Base-by-base conservation (phyloP, 2,329 filamentous ascomycete genomes). In the Fusarium sp. region DNA sequence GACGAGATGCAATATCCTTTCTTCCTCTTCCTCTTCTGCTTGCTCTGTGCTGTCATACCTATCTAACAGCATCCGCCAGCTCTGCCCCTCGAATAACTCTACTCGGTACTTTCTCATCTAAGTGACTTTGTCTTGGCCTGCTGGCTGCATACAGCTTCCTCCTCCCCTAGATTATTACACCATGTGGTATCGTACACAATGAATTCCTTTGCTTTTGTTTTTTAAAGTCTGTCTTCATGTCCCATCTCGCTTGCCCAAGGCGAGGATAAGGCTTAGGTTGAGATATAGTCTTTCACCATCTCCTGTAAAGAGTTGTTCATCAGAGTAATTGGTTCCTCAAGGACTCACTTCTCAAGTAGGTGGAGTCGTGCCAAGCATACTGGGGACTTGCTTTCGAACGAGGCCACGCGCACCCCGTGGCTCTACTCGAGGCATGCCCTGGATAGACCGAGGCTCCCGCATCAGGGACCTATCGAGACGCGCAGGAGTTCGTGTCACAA, bases 381-480 rank as follows among this genome's bases (percentile, higher is more conserved):
- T 82, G 20, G 81, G 79, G 23, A 88, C 86, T 71, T 88, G 86
- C 74, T 88, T 88, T 66, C 86, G 77, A 52, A 85, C 73, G 47
- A 88, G 77, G 26, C 83, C 83, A 38, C 81, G 81, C 9, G 79
- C 79, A 30, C 83, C 77, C n/a, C 82, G 81, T 56, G 83, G 82
- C 59, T 87, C 85, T 19, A 85, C 83, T 32, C 87, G 81, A 23
- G 94, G 94, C n/a, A 94, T 89, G 34, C 94, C 94, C 77, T 97
- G 93, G 38, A 97, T 95, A 65, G 92, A 89, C 58, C 94, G 87
- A 28, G 94, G 94, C 79, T 97, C 94, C 77, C 93, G 93, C 93
- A 98, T 97, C 45, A 97, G 83, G 15, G 89, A 87, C 6, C 90
- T 86, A 73, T 99, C 96, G 11, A 99, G 85, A 74, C 92, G 94